Evolutionary conservation across 2,329 filamentous ascomycete species (phyloP).

Genomic region (Pseudogymnoascus sp.): DNA sequence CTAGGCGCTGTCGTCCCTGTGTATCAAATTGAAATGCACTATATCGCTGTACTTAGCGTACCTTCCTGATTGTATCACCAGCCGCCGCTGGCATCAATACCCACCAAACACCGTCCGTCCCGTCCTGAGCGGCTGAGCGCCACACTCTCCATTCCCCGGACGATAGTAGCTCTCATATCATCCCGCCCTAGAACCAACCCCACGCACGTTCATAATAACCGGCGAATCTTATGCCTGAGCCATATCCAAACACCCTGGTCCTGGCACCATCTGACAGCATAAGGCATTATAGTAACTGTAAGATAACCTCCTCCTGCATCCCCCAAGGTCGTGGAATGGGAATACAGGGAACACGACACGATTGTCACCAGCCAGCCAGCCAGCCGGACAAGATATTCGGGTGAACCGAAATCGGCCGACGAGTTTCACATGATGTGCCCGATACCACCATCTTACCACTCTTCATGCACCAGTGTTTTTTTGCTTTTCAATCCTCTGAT

Average conservation of each 20-base stretch:
- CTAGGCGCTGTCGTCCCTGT: not conserved
- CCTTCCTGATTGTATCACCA: not conserved
- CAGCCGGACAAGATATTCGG: not conserved
- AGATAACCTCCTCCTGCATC: not conserved
- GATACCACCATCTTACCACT: not conserved
- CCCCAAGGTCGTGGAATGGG: not conserved
- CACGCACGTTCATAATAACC: not conserved
- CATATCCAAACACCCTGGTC: not conserved
- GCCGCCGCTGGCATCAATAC: not conserved
- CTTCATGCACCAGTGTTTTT: not conserved
- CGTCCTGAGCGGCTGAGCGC: not conserved
- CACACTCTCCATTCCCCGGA: not conserved
- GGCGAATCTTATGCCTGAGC: not conserved
- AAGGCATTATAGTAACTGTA: not conserved
- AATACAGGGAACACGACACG: not conserved
- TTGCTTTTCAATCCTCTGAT: too few species aligned
- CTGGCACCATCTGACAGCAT: not conserved
- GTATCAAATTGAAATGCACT: not conserved
- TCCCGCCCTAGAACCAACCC: not conserved
- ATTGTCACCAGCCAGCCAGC: not conserved
- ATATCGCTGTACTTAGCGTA: not conserved
- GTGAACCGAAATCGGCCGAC: not conserved
- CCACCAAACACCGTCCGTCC: not conserved
- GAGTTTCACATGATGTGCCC: not conserved
- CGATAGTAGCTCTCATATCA: not conserved